Percentiles rank a stretch among this genome's conserved stretches.
Conservation (phyloP, 306 rosid species). For the Vigna mungo region DNA sequence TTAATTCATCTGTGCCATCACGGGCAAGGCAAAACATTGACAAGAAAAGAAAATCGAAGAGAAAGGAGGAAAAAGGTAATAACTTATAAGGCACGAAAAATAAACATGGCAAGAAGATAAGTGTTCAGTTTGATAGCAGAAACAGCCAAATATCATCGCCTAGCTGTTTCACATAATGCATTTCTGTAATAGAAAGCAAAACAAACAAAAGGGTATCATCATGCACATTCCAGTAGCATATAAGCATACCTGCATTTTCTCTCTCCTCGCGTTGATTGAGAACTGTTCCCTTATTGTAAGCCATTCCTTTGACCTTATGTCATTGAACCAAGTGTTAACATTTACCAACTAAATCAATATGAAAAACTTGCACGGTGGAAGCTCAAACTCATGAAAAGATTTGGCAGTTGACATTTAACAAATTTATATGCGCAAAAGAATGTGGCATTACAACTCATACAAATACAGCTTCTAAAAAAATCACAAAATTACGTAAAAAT, state of each 20-base stretch:
- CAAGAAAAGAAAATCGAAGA: background rate
- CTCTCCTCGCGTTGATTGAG: slow-evolving; percentile 79
- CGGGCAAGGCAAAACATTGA: slow-evolving; percentile 25
- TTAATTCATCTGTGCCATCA: slow-evolving; percentile 72
- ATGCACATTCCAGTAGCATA: background rate
- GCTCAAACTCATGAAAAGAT: slow-evolving; percentile 26
- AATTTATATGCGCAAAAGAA: slow-evolving; percentile 16
- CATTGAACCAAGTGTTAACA: slow-evolving; percentile 37
- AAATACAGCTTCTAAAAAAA: background rate
- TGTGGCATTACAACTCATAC: background rate
- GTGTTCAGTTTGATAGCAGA: slow-evolving; percentile 27
- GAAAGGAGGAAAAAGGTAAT: background rate
- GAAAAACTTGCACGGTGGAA: slow-evolving; percentile 33
- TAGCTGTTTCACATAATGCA: slow-evolving; percentile 23
- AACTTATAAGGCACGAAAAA: slow-evolving; percentile 15
- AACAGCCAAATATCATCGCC: slow-evolving; percentile 29
- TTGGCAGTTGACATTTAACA: slow-evolving; percentile 14
- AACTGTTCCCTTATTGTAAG: slow-evolving; percentile 74
- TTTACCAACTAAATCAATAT: slow-evolving; percentile 28
- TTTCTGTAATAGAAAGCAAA: slow-evolving; percentile 30
- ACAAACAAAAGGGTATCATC: slow-evolving; percentile 2
- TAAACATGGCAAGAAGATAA: slow-evolving; percentile 7
- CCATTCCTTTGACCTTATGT: slow-evolving; percentile 92
- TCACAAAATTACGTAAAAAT: background rate
- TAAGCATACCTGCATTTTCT: slow-evolving; percentile 76